Percentiles rank a stretch among this genome's conserved stretches.
Evolutionary conservation across 306 rosid genomes (phyloP).

Genomic region (Acmispon strigosus): DNA sequence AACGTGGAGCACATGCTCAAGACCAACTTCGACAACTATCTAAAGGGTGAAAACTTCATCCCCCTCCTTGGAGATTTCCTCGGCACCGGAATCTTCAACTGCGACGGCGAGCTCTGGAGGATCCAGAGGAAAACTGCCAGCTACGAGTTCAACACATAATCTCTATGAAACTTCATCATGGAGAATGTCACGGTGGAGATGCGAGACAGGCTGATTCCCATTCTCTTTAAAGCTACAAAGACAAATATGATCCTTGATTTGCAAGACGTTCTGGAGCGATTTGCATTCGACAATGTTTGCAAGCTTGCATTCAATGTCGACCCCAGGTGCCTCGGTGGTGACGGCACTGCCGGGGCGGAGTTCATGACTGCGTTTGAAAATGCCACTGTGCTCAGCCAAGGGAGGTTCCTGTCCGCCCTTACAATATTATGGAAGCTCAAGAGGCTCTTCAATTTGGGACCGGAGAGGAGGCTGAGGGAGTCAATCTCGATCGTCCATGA

Average conservation of each 20-base stretch:
- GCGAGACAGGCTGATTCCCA: slow-evolving; percentile 36
- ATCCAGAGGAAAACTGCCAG: slow-evolving; percentile 61
- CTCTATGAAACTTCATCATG: slow-evolving; percentile 44
- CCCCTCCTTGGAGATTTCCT: slow-evolving; percentile 40
- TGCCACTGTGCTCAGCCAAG: slow-evolving; percentile 39
- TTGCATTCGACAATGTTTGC: slow-evolving; percentile 60
- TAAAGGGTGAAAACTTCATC: slow-evolving; percentile 48
- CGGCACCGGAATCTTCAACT: slow-evolving; percentile 67
- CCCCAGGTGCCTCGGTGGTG: slow-evolving; percentile 48
- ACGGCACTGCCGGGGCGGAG: slow-evolving; percentile 20
- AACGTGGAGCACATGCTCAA: slow-evolving; percentile 62
- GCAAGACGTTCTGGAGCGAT: slow-evolving; percentile 60
- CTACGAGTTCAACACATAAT: slow-evolving; percentile 58
- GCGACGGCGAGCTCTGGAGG: slow-evolving; percentile 52
- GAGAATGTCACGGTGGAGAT: slow-evolving; percentile 43
- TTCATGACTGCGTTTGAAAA: slow-evolving; percentile 68
- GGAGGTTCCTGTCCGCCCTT: slow-evolving; percentile 31
- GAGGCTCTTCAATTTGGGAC: slow-evolving; percentile 36
- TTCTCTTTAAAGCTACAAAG: slow-evolving; percentile 24
- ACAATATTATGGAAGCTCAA: slow-evolving; percentile 20
- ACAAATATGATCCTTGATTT: slow-evolving; percentile 31
- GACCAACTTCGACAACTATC: slow-evolving; percentile 61
- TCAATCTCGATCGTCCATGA: slow-evolving; percentile 37
- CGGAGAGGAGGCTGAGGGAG: slow-evolving; percentile 34
- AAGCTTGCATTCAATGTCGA: slow-evolving; percentile 58